Percentiles rank a stretch among this genome's conserved stretches.
phyloP scores from a whole-genome alignment of 2,329 filamentous ascomycete species.

The Colletotrichum tamarilloi region DNA sequence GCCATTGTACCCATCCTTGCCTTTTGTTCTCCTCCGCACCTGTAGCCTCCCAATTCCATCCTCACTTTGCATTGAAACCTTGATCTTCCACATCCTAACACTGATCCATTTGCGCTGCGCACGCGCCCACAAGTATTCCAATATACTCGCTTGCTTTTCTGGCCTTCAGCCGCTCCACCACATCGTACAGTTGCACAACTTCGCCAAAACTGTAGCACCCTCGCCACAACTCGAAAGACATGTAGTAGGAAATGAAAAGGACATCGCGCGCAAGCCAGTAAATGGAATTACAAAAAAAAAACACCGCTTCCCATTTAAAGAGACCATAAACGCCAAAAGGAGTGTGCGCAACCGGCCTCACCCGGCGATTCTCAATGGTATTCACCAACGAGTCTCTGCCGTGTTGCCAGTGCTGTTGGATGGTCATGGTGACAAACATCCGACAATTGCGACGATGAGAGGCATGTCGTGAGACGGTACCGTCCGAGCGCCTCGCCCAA shows the following conservation, averaged over 20 bases:
- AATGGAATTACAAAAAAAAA: constrained; percentile 13
- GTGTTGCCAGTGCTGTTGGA: constrained; percentile 25
- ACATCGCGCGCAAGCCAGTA: constrained; percentile 9
- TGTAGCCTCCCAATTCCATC: not conserved
- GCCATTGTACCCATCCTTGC: constrained; percentile 1
- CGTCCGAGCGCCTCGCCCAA: not conserved
- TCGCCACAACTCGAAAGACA: constrained; percentile 13
- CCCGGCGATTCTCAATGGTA: constrained; percentile 30
- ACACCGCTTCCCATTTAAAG: constrained; percentile 31
- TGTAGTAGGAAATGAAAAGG: constrained; percentile 6
- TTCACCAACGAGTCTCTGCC: not conserved
- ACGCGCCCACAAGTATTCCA: constrained; percentile 21
- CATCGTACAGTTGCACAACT: constrained; percentile 35
- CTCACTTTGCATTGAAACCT: not conserved
- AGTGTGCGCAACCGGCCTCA: constrained; percentile 33
- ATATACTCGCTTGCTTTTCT: constrained; percentile 28
- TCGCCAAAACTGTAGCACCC: constrained; percentile 24
- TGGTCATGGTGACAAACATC: constrained; percentile 21
- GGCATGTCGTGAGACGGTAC: not conserved
- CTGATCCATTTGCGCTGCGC: not conserved
- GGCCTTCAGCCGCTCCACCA: constrained; percentile 3
- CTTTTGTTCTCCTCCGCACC: not conserved
- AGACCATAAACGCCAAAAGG: constrained; percentile 34
- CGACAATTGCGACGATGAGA: not conserved
- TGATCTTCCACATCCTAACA: not conserved